A percentile compares a stretch with the other conserved stretches of the same genome.
Conservation (phyloP, 2,329 filamentous ascomycete species). For the Xylariomycetidae sp. region DNA sequence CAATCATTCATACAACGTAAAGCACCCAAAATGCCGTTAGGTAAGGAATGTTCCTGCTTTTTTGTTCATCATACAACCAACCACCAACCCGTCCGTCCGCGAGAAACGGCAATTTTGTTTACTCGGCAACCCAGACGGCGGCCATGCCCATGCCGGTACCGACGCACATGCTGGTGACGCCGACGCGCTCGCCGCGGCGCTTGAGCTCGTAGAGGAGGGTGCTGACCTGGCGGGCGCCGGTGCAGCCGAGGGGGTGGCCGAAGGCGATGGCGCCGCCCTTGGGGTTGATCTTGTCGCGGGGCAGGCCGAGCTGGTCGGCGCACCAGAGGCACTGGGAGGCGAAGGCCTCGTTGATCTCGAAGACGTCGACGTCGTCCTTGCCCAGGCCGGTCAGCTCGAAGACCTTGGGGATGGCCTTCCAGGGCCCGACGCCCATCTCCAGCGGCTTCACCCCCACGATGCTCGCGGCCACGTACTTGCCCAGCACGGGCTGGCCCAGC, state of each 20-base stretch:
- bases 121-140: constrained; percentile 92
- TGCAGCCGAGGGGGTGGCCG: constrained; percentile 90
- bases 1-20: too few relatives aligned
- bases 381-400: constrained; percentile 80
- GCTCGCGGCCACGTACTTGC: constrained; percentile 83
- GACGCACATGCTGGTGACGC: constrained; percentile 92
- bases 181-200: constrained; percentile 77
- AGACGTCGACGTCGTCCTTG: constrained; percentile 92
- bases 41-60: too few relatives aligned
- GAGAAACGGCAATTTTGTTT: constrained; percentile 28
- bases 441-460: constrained; percentile 86
- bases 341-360: constrained; percentile 99
- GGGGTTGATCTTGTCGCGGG: constrained; percentile 85
- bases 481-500: constrained; percentile 81
- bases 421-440: constrained; percentile 93
- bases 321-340: constrained; percentile 94
- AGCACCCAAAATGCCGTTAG: too few relatives aligned
- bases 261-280: constrained; percentile 97
- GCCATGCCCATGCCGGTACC: constrained; percentile 98
- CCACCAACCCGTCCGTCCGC: neutral
- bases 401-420: constrained; percentile 90
- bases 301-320: constrained; percentile 77
- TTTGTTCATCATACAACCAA: too few relatives aligned
- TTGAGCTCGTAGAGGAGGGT: constrained; percentile 86
- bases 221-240: constrained; percentile 86